phyloP scores from a whole-genome alignment of 2,329 filamentous ascomycete species.

The Calonectria fujianensis region DNA sequence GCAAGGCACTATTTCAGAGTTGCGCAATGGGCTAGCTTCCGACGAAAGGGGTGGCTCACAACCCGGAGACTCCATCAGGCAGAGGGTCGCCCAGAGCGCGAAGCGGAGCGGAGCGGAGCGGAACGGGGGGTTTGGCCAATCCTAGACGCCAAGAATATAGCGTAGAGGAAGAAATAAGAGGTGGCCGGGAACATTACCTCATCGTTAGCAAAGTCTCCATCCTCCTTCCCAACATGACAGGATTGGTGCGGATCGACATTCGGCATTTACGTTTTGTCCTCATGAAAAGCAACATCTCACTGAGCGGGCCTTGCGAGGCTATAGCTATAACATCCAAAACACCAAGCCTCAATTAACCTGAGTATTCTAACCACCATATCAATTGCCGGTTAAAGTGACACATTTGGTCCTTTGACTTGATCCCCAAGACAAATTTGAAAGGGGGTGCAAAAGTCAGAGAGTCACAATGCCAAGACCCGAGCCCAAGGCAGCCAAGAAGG shows the following conservation, averaged over 20 bases:
- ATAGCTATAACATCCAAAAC: background rate
- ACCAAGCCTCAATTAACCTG: background rate
- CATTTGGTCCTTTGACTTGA: background rate
- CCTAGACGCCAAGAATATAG: constrained; percentile 25
- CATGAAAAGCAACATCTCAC: background rate
- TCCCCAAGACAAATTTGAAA: background rate
- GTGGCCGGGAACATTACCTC: constrained; percentile 28
- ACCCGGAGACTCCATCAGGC: constrained; percentile 1
- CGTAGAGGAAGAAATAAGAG: constrained; percentile 17
- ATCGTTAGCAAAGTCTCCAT: constrained; percentile 9
- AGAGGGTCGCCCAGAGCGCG: constrained; percentile 16
- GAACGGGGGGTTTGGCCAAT: constrained; percentile 23
- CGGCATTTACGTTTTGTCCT: background rate
- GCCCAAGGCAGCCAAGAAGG: constrained; percentile 24
- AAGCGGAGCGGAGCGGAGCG: constrained; percentile 27
- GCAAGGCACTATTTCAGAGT: background rate
- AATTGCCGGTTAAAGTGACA: background rate
- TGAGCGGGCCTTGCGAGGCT: background rate
- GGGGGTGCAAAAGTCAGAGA: background rate
- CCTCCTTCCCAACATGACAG: constrained; percentile 25
- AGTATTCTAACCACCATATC: background rate
- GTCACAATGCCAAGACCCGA: constrained; percentile 22
- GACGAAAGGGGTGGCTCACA: background rate
- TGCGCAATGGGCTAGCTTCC: background rate
- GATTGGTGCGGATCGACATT: constrained; percentile 12